A percentile compares a stretch with the other conserved stretches of the same genome.
These are phyloP conservation scores for Microdochium trichocladiopsis DNA, from an alignment of 2,329 filamentous ascomycete species.

Conservation along the genomic window DNA sequence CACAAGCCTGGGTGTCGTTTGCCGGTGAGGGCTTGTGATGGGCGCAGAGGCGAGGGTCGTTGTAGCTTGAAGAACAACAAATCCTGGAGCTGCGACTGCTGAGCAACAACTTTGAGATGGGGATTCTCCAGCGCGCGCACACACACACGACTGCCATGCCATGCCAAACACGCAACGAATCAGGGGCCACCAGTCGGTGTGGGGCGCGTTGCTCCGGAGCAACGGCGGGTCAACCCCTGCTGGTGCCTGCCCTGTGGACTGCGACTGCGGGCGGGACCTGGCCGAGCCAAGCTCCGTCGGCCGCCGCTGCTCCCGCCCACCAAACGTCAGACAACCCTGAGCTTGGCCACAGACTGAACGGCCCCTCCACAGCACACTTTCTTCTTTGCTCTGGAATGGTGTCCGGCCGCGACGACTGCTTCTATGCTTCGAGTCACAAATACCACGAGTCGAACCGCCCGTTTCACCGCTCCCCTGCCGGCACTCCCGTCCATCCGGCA, in stretches of 20 bases:
- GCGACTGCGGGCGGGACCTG: too few relatives aligned
- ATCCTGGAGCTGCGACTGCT: not conserved
- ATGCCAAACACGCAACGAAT: not conserved
- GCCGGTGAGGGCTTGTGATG: not conserved
- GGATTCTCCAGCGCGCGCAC: not conserved
- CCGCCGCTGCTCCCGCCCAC: too few relatives aligned
- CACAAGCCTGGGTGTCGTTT: not conserved
- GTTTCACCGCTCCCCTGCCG: not conserved
- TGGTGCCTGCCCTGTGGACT: too few relatives aligned
- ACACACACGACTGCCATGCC: not conserved
- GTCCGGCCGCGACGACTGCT: too few relatives aligned
- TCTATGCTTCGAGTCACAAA: not conserved
- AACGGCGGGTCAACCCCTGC: not conserved
- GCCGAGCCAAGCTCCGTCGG: too few relatives aligned
- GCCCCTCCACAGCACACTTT: too few relatives aligned
- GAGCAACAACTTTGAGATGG: not conserved
- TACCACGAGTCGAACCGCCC: not conserved
- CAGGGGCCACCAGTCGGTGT: not conserved
- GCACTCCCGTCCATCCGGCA: not conserved
- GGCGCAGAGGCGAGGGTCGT: too few relatives aligned
- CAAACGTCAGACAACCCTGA: too few relatives aligned
- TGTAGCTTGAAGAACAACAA: not conserved
- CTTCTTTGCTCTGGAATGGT: too few relatives aligned
- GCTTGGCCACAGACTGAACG: too few relatives aligned
- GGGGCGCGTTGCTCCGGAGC: not conserved